Evolutionary conservation across 768 basidiomycete species (phyloP).

Genomic region (Kwoniella sp.): DNA sequence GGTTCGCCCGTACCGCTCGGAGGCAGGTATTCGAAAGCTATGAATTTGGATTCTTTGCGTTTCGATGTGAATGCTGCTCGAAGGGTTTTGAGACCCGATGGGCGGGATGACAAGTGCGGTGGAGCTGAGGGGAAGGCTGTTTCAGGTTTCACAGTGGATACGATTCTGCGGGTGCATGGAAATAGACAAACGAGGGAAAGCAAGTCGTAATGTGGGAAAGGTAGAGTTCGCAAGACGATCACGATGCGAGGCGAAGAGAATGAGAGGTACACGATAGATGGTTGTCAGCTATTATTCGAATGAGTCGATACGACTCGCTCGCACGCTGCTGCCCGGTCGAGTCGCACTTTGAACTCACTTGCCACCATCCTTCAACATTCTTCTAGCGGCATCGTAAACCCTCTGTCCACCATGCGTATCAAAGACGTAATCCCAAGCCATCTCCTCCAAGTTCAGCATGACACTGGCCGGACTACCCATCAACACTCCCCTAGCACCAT

Average conservation of each 20-base stretch:
- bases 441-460: conserved; percentile 60
- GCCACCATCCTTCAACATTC: conserved; percentile 61
- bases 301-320: no score
- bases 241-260: no score
- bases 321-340: no score
- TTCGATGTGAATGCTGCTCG: conserved; percentile 44
- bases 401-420: conserved; percentile 80
- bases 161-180: conserved; percentile 54
- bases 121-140: conserved; percentile 16
- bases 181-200: background rate
- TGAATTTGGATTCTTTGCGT: conserved; percentile 48
- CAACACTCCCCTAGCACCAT: conserved; percentile 78
- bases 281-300: no score
- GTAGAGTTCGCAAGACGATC: background rate
- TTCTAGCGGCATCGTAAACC: conserved; percentile 73
- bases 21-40: conserved; percentile 39
- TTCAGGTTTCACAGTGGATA: conserved; percentile 57
- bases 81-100: conserved; percentile 42
- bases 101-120: conserved; percentile 25
- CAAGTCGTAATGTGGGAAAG: background rate
- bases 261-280: no score
- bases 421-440: conserved; percentile 72
- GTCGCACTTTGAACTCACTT: conserved; percentile 44
- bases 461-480: conserved; percentile 63
- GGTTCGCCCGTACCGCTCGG: conserved; percentile 47